A percentile compares a stretch with the other conserved stretches of the same genome.
Conservation (phyloP, 208 protist genomes). For the Acanthamoeba castellanii region DNA sequence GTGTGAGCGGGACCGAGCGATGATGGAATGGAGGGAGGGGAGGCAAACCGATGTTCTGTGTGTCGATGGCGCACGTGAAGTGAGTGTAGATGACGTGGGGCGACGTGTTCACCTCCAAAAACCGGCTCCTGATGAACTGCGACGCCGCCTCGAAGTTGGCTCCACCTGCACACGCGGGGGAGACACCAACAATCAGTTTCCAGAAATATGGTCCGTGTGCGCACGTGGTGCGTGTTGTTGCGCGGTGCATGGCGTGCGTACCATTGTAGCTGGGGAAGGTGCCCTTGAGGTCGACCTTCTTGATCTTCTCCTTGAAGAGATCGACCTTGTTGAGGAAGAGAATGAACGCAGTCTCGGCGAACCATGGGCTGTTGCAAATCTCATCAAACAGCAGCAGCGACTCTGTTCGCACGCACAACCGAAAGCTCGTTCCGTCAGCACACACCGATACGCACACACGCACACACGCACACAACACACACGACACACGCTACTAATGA, state of each 20-base stretch:
- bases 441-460: slow-evolving; percentile 79
- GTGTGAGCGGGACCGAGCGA: neutral
- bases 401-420: slow-evolving; percentile 64
- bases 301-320: slow-evolving; percentile 91
- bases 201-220: too few species aligned
- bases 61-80: slow-evolving; percentile 91
- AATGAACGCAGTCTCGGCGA: slow-evolving; percentile 89
- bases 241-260: neutral
- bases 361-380: slow-evolving; percentile 91
- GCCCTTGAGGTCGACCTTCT: slow-evolving; percentile 82
- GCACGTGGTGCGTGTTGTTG: neutral
- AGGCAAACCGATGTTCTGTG: slow-evolving; percentile 85
- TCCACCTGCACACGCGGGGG: slow-evolving; percentile 69
- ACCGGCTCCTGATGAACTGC: slow-evolving; percentile 86
- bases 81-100: slow-evolving; percentile 88
- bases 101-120: slow-evolving; percentile 83
- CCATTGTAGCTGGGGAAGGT: slow-evolving; percentile 90
- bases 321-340: slow-evolving; percentile 93
- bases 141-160: slow-evolving; percentile 81
- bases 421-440: neutral
- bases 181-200: neutral
- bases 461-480: neutral
- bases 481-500: neutral
- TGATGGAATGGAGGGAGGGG: neutral
- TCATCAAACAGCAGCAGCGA: slow-evolving; percentile 91